Percentiles rank a stretch among this genome's conserved stretches.
These are phyloP conservation scores for Elongisporangium prolatum DNA, from an alignment of 352 stramenopile genomes.

Conservation along the genomic window DNA sequence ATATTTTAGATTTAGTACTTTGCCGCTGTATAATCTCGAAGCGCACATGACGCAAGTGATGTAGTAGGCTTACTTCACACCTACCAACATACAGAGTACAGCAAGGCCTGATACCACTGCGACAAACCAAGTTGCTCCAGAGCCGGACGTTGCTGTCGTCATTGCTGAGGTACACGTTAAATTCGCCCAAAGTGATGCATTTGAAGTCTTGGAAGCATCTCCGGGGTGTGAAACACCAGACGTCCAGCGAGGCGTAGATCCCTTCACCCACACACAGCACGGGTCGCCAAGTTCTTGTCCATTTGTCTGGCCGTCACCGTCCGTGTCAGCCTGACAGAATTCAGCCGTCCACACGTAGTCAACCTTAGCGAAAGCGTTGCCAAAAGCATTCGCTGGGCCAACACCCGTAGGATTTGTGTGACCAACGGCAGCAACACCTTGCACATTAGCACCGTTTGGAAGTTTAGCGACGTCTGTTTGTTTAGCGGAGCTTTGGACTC, in stretches of 20 bases:
- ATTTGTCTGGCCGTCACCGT: conserved; percentile 42
- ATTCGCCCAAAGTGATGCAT: conserved; percentile 17
- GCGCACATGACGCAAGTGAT: no score
- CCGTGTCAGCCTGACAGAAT: conserved; percentile 30
- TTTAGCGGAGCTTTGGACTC: conserved; percentile 2
- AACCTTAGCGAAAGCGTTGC: conserved; percentile 22
- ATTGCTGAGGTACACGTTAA: conserved; percentile 6
- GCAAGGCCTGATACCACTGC: no score
- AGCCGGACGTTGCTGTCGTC: background rate
- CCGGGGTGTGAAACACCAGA: conserved; percentile 23
- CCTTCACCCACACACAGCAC: conserved; percentile 19
- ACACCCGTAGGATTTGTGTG: conserved; percentile 20
- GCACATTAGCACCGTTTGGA: conserved; percentile 37
- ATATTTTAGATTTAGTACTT: no score
- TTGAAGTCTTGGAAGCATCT: conserved; percentile 15
- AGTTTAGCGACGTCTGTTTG: conserved; percentile 14
- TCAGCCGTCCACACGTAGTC: conserved; percentile 28
- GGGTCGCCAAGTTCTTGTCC: conserved; percentile 53
- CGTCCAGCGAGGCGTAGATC: conserved; percentile 11
- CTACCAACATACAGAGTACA: no score
- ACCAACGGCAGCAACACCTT: conserved; percentile 20
- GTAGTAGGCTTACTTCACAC: no score
- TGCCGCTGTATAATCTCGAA: no score
- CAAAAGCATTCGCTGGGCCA: conserved; percentile 20
- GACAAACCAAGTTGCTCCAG: conserved; percentile 6